Percentiles rank a stretch among this genome's conserved stretches.
These are phyloP conservation scores for Hericium coralloides DNA, from an alignment of 768 basidiomycete species.

Conservation along the genomic window DNA sequence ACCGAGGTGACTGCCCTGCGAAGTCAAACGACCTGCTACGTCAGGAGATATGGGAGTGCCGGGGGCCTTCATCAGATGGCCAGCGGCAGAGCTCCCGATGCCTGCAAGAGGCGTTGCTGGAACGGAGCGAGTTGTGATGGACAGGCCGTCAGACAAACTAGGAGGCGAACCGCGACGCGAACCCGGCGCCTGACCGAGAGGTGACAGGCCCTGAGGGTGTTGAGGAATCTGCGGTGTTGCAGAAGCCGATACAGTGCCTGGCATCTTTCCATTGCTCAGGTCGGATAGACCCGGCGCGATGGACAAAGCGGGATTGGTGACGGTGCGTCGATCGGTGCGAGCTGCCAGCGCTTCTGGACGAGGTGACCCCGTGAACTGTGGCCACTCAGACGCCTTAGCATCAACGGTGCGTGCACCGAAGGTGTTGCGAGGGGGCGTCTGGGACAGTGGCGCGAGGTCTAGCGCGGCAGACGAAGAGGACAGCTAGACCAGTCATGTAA, in stretches of 20 bases:
- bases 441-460: conserved; percentile 85
- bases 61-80: conserved; percentile 55
- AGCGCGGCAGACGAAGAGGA: conserved; percentile 87
- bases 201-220: conserved; percentile 41
- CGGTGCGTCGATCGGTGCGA: conserved; percentile 57
- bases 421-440: conserved; percentile 62
- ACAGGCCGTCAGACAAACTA: conserved; percentile 50
- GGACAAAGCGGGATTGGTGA: conserved; percentile 66
- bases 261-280: conserved; percentile 29
- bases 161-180: conserved; percentile 75
- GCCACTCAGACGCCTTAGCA: conserved; percentile 83
- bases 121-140: conserved; percentile 61
- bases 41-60: conserved; percentile 60
- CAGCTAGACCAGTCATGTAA: conserved; percentile 33
- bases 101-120: conserved; percentile 69
- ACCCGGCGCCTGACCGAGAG: conserved; percentile 30
- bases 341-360: conserved; percentile 47
- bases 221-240: conserved; percentile 58
- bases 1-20: conserved; percentile 35
- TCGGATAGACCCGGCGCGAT: conserved; percentile 33
- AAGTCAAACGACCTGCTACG: conserved; percentile 44
- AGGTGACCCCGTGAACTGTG: conserved; percentile 70
- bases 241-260: conserved; percentile 44
- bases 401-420: conserved; percentile 47
- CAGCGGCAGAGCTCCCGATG: conserved; percentile 35